These are phyloP conservation scores for Syncephalastrum monosporum DNA, from an alignment of 371 early-diverging fungal genomes.

Conservation along the genomic window DNA sequence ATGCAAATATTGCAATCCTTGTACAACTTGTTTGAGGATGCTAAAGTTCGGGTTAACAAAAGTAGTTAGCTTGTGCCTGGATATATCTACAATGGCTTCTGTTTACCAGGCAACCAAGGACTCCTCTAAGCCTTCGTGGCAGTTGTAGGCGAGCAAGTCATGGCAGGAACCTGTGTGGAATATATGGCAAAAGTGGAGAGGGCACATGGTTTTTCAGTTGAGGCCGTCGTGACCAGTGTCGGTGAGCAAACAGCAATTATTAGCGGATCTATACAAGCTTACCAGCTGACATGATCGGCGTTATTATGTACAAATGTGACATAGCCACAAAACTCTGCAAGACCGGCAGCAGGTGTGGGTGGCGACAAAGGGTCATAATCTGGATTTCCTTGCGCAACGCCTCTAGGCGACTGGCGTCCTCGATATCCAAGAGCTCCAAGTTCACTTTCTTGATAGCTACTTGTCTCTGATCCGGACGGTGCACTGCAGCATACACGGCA, in stretches of 20 bases:
- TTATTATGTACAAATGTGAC: constrained; percentile 63
- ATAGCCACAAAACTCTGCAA: constrained; percentile 65
- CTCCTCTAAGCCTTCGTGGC: constrained; percentile 35
- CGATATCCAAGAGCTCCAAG: constrained; percentile 23
- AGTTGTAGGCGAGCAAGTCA: constrained; percentile 27
- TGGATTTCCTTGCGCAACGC: constrained; percentile 61
- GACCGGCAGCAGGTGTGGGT: constrained; percentile 65
- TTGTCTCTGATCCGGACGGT: constrained; percentile 26
- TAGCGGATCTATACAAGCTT: constrained; percentile 7
- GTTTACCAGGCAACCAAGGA: constrained; percentile 31
- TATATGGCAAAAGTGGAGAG: too few relatives aligned
- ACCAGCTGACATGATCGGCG: constrained; percentile 69
- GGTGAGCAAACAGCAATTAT: constrained; percentile 1
- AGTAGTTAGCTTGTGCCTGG: not conserved
- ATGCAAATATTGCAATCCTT: constrained; percentile 90
- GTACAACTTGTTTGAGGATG: constrained; percentile 84
- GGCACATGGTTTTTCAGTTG: too few relatives aligned
- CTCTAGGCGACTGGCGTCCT: constrained; percentile 29
- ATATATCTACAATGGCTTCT: not conserved
- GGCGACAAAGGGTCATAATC: constrained; percentile 71
- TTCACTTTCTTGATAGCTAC: constrained; percentile 46
- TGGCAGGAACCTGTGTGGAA: constrained; percentile 35
- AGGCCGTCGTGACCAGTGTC: too few relatives aligned
- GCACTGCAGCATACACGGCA: constrained; percentile 35
- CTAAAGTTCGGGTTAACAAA: constrained; percentile 12